Evolutionary conservation across 345 rosid genomes (phyloP), one percentile per base, ranked within the genome.

Genomic region (Fremontodendron californicum): DNA sequence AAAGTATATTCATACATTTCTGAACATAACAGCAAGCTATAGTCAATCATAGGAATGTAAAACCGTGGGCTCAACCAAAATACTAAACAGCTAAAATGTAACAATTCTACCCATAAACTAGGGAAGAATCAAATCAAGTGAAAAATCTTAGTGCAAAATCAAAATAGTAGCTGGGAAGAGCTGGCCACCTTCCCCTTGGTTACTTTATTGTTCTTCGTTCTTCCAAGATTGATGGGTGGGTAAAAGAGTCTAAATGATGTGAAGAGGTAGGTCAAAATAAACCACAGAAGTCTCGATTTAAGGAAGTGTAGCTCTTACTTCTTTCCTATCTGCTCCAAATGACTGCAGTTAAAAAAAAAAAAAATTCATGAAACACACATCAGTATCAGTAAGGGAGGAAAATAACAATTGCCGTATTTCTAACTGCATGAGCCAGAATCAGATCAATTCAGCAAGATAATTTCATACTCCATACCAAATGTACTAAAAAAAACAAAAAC

Each of bases 251-350:
- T 66, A 75, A 66, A 37, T 58, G 25, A 45, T 27, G n/a, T n/a
- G n/a, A n/a, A n/a, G n/a, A n/a, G n/a, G n/a, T n/a, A n/a, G n/a
- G n/a, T n/a, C n/a, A n/a, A n/a, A n/a, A n/a, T n/a, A n/a, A n/a
- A n/a, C 76, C 52, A 12, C 0, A 16, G 0, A 46, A 43, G 12
- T 64, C 60, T 37, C 31, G 51, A 13, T 74, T 86, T 76, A 95
- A 29, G 98, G 99, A 83, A 95, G 93, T 23, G 77, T 72, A 16
- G 80, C 89, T 81, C n/a, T n/a, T n/a, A n/a, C n/a, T n/a, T n/a
- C n/a, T n/a, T n/a, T n/a, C n/a, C n/a, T n/a, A n/a, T n/a, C 89
- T 25, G 93, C 85, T 84, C 99, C 99, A 58, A 68, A 91, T 39
- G 93, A 79, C 99, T 95, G 88, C 77, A 76, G 68, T 81, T 55